Conservation (phyloP, 306 rosid species). For the Senna siamea region DNA sequence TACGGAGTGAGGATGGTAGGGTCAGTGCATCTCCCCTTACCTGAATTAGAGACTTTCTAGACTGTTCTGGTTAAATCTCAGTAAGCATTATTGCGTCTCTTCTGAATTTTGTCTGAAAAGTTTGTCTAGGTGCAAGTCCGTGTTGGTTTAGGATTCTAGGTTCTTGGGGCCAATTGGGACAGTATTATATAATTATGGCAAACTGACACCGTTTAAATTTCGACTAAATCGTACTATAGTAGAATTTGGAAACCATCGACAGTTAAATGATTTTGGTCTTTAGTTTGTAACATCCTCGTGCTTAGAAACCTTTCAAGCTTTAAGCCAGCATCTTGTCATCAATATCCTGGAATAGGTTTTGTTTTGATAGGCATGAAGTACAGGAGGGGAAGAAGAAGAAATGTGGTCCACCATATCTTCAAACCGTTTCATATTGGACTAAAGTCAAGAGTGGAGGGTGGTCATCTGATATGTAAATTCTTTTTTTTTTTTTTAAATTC, state of each 20-base stretch:
- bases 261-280: not conserved
- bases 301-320: not conserved
- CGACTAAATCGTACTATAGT: not conserved
- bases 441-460: not conserved
- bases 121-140: conserved; percentile 1
- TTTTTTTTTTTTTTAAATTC: not conserved
- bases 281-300: not conserved
- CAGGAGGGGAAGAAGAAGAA: conserved; percentile 9
- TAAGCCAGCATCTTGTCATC: not conserved
- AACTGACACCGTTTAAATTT: conserved; percentile 17
- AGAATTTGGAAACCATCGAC: not conserved
- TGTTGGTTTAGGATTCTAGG: conserved; percentile 22
- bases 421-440: not conserved
- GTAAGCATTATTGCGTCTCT: conserved; percentile 16
- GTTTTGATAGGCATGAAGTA: conserved; percentile 3
- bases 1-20: conserved; percentile 33
- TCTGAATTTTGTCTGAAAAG: conserved; percentile 10
- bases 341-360: not conserved
- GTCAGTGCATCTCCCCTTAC: conserved; percentile 42
- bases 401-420: not conserved
- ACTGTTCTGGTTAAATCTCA: conserved; percentile 2
- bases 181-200: not conserved
- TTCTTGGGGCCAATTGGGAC: not conserved
- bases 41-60: conserved; percentile 17
- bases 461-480: conserved; percentile 1